Conservation (phyloP, 208 protist species). For the Endotrypanum monterogeii region DNA sequence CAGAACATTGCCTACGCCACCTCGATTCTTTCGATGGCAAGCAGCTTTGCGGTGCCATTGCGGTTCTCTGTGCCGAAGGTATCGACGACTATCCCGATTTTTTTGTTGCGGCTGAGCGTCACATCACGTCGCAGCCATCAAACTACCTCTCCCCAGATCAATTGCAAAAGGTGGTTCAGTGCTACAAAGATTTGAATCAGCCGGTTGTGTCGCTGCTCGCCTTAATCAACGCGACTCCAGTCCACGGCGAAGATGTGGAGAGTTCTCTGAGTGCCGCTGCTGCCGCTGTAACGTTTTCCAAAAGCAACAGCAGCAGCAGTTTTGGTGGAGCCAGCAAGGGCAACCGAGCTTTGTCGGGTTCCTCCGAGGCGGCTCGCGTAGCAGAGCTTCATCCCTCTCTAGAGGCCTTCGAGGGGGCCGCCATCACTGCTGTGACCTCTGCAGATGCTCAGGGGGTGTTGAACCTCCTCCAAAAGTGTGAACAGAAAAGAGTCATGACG, state of each 20-base stretch:
- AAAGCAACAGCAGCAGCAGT: too few species aligned
- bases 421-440: constrained; percentile 29
- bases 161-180: constrained; percentile 58
- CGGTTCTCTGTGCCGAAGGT: constrained; percentile 50
- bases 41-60: constrained; percentile 65
- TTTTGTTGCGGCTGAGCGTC: constrained; percentile 66
- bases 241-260: constrained; percentile 26
- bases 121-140: constrained; percentile 49
- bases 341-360: not conserved
- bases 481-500: constrained; percentile 62
- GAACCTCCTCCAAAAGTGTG: constrained; percentile 70
- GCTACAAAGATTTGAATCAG: constrained; percentile 67
- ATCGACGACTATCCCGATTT: constrained; percentile 75
- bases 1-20: constrained; percentile 73
- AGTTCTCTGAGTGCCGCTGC: constrained; percentile 25
- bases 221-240: constrained; percentile 22
- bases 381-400: constrained; percentile 30
- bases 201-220: constrained; percentile 62
- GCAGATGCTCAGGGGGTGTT: constrained; percentile 52
- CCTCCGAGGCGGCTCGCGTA: not conserved
- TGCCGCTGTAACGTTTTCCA: constrained; percentile 22
- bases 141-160: constrained; percentile 59
- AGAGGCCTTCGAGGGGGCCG: constrained; percentile 50
- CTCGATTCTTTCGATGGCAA: constrained; percentile 60
- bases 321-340: not conserved